phyloP scores from a whole-genome alignment of 129 eudicot genomes.

The Dittrichia graveolens region DNA sequence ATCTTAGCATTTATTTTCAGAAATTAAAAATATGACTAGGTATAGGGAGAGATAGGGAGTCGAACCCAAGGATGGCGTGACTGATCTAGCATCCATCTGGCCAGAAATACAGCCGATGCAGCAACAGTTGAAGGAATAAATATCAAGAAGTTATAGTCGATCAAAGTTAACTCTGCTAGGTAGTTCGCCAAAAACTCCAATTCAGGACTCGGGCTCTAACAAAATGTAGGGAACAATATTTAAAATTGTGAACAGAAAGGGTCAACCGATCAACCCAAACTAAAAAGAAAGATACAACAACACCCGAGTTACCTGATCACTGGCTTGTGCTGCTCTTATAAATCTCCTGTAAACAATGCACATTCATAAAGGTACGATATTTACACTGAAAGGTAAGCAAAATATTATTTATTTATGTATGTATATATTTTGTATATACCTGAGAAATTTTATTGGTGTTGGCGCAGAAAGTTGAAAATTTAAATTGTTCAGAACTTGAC shows the following conservation, averaged over 20 bases:
- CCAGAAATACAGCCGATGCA: slow-evolving; percentile 80
- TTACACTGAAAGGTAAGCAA: not conserved
- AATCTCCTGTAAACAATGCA: slow-evolving; percentile 55
- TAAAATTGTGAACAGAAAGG: slow-evolving; percentile 15
- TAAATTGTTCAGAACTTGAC: slow-evolving; percentile 55
- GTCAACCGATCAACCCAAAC: not conserved
- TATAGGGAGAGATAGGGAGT: not conserved
- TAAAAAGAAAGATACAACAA: not conserved
- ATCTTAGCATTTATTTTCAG: not conserved
- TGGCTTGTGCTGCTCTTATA: slow-evolving; percentile 72
- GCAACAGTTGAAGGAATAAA: slow-evolving; percentile 69
- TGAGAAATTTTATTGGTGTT: slow-evolving; percentile 60
- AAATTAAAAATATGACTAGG: not conserved
- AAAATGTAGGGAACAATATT: slow-evolving; percentile 7
- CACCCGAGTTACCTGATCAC: slow-evolving; percentile 32
- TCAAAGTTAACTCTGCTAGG: slow-evolving; percentile 63
- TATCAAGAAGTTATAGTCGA: slow-evolving; percentile 60
- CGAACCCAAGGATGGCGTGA: slow-evolving; percentile 73
- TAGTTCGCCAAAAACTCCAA: slow-evolving; percentile 74
- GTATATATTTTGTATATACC: slow-evolving; percentile 40
- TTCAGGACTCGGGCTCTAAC: slow-evolving; percentile 49
- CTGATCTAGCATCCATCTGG: slow-evolving; percentile 75
- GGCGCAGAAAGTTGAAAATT: slow-evolving; percentile 64
- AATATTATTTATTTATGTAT: not conserved
- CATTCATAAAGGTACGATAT: slow-evolving; percentile 13